Percentiles rank a stretch among this genome's conserved stretches.
Evolutionary conservation across 2,329 filamentous ascomycete genomes (phyloP).

Genomic region (Xylogone sp.): DNA sequence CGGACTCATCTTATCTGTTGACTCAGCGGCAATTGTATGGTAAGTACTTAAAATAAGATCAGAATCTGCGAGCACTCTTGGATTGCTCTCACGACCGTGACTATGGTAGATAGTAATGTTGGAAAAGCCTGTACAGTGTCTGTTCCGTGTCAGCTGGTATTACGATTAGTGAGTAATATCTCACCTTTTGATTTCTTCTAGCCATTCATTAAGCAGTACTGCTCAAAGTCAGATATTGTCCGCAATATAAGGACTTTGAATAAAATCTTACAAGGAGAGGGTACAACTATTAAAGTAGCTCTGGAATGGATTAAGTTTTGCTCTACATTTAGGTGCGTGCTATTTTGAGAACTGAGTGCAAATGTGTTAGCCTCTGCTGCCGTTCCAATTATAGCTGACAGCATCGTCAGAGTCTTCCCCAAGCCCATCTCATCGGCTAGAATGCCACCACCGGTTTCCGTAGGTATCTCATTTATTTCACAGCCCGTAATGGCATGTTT

Average conservation of each 20-base stretch:
- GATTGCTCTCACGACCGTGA: constrained; percentile 19
- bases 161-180: constrained; percentile 1
- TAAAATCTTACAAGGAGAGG: constrained; percentile 35
- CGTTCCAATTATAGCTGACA: constrained; percentile 41
- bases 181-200: constrained; percentile 33
- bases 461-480: constrained; percentile 50
- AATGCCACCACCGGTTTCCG: constrained; percentile 57
- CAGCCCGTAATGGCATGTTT: constrained; percentile 79
- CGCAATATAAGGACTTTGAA: neutral
- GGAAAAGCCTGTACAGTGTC: constrained; percentile 26
- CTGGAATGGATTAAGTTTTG: constrained; percentile 17
- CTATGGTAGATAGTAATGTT: constrained; percentile 35
- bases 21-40: constrained; percentile 38
- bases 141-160: constrained; percentile 10
- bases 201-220: constrained; percentile 39
- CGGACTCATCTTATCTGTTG: constrained; percentile 12
- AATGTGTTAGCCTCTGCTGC: constrained; percentile 27
- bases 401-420: constrained; percentile 47
- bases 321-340: neutral
- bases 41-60: constrained; percentile 46
- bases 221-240: constrained; percentile 1
- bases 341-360: constrained; percentile 5
- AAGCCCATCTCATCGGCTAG: constrained; percentile 56
- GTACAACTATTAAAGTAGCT: constrained; percentile 42
- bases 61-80: constrained; percentile 24